These are phyloP conservation scores for Viridothelium virens DNA, from an alignment of 495 filamentous ascomycete species.

Conservation along the genomic window DNA sequence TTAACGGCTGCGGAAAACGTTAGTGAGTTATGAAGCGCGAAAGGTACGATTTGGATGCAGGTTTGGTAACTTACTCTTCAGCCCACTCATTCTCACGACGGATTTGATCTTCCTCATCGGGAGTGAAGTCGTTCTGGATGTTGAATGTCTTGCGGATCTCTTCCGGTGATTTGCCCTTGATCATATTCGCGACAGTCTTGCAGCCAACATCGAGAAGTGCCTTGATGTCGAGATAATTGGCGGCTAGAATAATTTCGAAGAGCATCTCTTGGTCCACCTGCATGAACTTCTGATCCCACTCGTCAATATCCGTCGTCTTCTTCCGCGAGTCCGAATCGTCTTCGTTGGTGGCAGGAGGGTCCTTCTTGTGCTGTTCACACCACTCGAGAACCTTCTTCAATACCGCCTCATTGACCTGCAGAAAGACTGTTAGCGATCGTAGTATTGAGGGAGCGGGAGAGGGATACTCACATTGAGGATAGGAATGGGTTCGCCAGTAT, in stretches of 20 bases:
- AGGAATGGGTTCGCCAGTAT: constrained; percentile 57
- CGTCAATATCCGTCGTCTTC: constrained; percentile 97
- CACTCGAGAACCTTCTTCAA: constrained; percentile 94
- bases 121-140: constrained; percentile 75
- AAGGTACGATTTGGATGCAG: neutral
- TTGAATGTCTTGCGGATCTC: constrained; percentile 81
- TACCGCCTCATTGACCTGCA: constrained; percentile 84
- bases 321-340: constrained; percentile 92
- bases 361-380: constrained; percentile 88
- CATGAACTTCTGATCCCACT: constrained; percentile 99
- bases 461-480: constrained; percentile 71
- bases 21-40: neutral
- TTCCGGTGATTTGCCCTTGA: constrained; percentile 76
- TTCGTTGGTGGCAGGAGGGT: constrained; percentile 65
- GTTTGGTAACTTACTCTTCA: constrained; percentile 44
- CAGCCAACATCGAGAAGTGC: constrained; percentile 72
- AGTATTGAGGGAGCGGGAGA: constrained; percentile 14
- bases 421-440: constrained; percentile 18
- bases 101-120: constrained; percentile 77
- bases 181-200: constrained; percentile 82
- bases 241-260: constrained; percentile 93
- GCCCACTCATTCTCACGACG: constrained; percentile 80
- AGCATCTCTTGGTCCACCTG: constrained; percentile 99
- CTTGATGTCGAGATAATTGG: constrained; percentile 79
- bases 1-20: neutral